Evolutionary conservation across 2,329 filamentous ascomycete species (phyloP).

Genomic region (Aspergillus japonicus): DNA sequence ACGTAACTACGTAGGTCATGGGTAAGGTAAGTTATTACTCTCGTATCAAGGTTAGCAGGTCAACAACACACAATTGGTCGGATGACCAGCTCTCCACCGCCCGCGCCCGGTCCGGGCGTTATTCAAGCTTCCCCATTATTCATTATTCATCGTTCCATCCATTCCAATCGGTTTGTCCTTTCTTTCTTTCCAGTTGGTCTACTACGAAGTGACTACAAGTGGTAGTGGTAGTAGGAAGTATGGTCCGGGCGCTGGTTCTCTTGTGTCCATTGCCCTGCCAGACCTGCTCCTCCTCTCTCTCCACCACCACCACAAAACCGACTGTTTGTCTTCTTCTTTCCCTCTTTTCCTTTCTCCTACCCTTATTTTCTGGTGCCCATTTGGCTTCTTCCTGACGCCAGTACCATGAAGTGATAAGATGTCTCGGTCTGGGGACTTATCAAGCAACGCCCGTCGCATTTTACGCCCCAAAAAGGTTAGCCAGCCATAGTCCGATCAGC

Average conservation of each 20-base stretch:
- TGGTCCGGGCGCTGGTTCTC: background rate
- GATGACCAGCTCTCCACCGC: background rate
- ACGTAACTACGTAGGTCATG: too few relatives aligned
- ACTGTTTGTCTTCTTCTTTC: background rate
- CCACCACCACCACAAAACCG: too few relatives aligned
- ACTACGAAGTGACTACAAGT: too few relatives aligned
- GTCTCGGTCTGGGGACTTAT: constrained; percentile 29
- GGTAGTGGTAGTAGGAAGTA: background rate
- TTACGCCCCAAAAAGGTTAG: constrained; percentile 36
- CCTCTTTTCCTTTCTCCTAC: background rate
- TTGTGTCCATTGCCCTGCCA: background rate
- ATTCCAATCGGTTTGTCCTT: background rate
- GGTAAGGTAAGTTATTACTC: too few relatives aligned
- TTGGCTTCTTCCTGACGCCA: background rate
- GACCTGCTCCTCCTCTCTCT: background rate
- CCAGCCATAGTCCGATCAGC: background rate
- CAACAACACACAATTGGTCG: background rate
- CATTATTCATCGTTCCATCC: background rate
- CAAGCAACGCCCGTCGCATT: constrained; percentile 32
- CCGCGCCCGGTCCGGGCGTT: background rate
- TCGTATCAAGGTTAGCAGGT: too few relatives aligned
- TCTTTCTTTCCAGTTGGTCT: too few relatives aligned
- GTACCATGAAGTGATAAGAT: constrained; percentile 28
- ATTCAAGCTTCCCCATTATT: background rate
- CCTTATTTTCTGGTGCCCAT: background rate